phyloP scores from a whole-genome alignment of 139 green algal species.

The Eudorina sp. region DNA sequence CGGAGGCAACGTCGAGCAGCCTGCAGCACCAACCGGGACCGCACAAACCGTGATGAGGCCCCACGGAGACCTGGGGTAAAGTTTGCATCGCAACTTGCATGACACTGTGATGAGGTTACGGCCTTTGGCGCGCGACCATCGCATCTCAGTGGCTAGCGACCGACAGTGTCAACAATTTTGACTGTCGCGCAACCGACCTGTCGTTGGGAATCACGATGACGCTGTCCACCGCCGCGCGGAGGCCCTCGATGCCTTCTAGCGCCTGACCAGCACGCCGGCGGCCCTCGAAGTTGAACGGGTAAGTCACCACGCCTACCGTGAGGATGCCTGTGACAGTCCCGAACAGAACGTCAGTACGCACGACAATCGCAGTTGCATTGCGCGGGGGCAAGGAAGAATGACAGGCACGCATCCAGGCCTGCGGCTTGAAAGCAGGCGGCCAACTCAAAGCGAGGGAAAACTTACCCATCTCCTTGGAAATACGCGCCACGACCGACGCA shows the following conservation, averaged over 20 bases:
- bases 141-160: too few relatives aligned
- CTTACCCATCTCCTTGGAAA: slow-evolving; percentile 80
- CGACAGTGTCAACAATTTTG: too few relatives aligned
- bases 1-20: slow-evolving; percentile 90
- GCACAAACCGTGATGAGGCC: too few relatives aligned
- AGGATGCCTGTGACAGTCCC: slow-evolving; percentile 78
- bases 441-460: too few relatives aligned
- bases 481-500: slow-evolving; percentile 89
- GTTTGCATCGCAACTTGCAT: too few relatives aligned
- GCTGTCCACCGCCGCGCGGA: slow-evolving; percentile 67
- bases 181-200: slow-evolving; percentile 49
- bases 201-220: slow-evolving; percentile 96
- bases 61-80: too few relatives aligned
- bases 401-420: background rate
- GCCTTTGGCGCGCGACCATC: too few relatives aligned
- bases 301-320: slow-evolving; percentile 95
- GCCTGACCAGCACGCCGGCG: slow-evolving; percentile 70
- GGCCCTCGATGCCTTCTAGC: slow-evolving; percentile 81
- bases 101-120: too few relatives aligned
- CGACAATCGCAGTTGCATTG: too few relatives aligned
- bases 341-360: too few relatives aligned
- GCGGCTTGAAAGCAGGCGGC: background rate
- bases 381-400: too few relatives aligned
- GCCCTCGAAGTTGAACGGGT: slow-evolving; percentile 97
- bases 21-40: background rate